Evolutionary conservation across 805 yeast genomes (phyloP).

Genomic region (Lipomyces spencermartinsiae): DNA sequence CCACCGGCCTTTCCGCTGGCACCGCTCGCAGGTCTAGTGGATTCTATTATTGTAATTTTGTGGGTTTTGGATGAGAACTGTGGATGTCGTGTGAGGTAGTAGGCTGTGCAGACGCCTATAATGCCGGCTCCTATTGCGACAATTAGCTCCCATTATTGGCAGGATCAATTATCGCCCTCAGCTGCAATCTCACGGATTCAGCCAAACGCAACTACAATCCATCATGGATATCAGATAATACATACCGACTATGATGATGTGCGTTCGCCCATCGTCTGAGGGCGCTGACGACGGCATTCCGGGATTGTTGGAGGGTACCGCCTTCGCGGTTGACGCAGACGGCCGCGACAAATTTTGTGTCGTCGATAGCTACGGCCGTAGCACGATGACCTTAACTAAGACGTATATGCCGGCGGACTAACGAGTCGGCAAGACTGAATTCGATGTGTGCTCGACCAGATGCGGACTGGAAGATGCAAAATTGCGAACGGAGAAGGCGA

Average conservation of each 20-base stretch:
- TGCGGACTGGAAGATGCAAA: not conserved
- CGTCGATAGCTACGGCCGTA: not conserved
- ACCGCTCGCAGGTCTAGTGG: slow-evolving; percentile 94
- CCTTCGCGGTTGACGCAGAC: slow-evolving; percentile 14
- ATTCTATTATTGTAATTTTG: slow-evolving; percentile 84
- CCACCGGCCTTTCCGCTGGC: slow-evolving; percentile 99
- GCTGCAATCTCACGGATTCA: not conserved
- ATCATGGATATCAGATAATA: not conserved
- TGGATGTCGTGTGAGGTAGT: slow-evolving; percentile 83
- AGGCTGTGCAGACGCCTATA: slow-evolving; percentile 94
- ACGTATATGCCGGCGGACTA: not conserved
- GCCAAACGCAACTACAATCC: not conserved
- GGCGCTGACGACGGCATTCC: slow-evolving; percentile 11
- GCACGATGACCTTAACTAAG: not conserved
- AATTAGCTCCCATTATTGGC: not conserved
- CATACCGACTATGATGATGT: slow-evolving; percentile 78
- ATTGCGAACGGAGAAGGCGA: not conserved
- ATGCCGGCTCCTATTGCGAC: slow-evolving; percentile 72
- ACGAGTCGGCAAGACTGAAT: not conserved
- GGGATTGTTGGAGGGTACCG: slow-evolving; percentile 16
- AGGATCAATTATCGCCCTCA: not conserved
- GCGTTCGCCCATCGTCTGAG: slow-evolving; percentile 47
- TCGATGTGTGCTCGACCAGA: not conserved
- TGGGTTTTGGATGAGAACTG: slow-evolving; percentile 72
- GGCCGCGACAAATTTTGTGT: slow-evolving; percentile 11